phyloP scores from a whole-genome alignment of 2,329 filamentous ascomycete species.

The Dothistroma pini region DNA sequence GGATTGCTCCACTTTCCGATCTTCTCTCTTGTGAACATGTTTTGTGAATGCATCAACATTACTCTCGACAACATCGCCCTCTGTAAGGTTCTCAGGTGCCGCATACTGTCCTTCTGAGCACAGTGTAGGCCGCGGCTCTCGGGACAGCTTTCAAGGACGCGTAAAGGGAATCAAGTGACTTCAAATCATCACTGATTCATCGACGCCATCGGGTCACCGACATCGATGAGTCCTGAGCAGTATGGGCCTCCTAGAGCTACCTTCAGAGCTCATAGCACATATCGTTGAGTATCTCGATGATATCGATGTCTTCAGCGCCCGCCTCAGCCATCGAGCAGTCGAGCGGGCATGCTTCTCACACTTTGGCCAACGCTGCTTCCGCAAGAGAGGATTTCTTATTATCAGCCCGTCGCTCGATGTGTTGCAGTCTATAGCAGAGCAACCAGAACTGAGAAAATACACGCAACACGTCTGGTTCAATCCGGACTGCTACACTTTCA shows the following conservation, averaged over 20 bases:
- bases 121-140: too few species aligned
- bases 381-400: conserved; percentile 35
- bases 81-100: background rate
- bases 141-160: too few species aligned
- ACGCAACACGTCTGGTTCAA: conserved; percentile 36
- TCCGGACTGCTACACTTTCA: conserved; percentile 29
- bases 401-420: conserved; percentile 25
- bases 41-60: background rate
- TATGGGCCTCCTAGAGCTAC: conserved; percentile 24
- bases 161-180: too few species aligned
- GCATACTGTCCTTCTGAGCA: too few species aligned
- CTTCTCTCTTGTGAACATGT: background rate
- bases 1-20: background rate
- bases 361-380: conserved; percentile 32
- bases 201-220: too few species aligned
- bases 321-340: conserved; percentile 21
- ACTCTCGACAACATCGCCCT: background rate
- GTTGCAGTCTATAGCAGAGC: conserved; percentile 22
- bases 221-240: too few species aligned
- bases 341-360: conserved; percentile 25
- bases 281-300: conserved; percentile 25
- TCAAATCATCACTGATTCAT: too few species aligned
- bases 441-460: conserved; percentile 26
- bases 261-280: conserved; percentile 28
- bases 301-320: conserved; percentile 23